Percentiles rank a stretch among this genome's conserved stretches.
Evolutionary conservation across 768 basidiomycete species (phyloP).

Genomic region (Tricholoma flavovirens): DNA sequence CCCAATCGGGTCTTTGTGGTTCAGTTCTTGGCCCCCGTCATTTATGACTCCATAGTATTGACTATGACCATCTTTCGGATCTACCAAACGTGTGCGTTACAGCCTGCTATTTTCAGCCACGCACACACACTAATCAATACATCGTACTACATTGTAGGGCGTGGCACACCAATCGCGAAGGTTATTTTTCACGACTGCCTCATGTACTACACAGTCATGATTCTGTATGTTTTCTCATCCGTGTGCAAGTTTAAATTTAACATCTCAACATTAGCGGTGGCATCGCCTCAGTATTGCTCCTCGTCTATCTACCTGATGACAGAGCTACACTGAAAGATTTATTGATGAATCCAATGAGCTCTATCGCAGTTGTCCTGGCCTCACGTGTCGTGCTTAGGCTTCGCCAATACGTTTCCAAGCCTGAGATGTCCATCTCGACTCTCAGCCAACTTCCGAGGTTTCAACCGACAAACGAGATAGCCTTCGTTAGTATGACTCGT

Average conservation of each 20-base stretch:
- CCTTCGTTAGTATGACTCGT: too few species aligned
- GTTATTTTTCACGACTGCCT: not conserved
- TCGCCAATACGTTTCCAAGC: not conserved
- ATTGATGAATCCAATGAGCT: not conserved
- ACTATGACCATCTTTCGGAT: not conserved
- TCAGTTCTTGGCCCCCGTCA: not conserved
- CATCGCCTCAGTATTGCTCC: not conserved
- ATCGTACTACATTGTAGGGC: not conserved
- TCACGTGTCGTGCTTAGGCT: not conserved
- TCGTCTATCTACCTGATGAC: not conserved
- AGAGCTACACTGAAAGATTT: not conserved
- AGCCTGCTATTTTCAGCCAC: not conserved
- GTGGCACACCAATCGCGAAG: not conserved
- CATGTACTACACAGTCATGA: not conserved
- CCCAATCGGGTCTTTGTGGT: not conserved
- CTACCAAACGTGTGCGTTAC: not conserved
- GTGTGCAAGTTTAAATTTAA: not conserved
- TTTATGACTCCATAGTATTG: not conserved
- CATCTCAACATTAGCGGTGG: not conserved
- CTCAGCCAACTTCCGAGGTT: conserved; percentile 7
- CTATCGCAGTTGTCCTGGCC: not conserved
- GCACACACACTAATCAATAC: not conserved
- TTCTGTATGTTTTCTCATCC: not conserved
- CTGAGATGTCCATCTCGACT: not conserved
- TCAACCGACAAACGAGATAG: too few species aligned